Base-by-base conservation (phyloP, 768 basidiomycete genomes). In the Russula abietina region DNA sequence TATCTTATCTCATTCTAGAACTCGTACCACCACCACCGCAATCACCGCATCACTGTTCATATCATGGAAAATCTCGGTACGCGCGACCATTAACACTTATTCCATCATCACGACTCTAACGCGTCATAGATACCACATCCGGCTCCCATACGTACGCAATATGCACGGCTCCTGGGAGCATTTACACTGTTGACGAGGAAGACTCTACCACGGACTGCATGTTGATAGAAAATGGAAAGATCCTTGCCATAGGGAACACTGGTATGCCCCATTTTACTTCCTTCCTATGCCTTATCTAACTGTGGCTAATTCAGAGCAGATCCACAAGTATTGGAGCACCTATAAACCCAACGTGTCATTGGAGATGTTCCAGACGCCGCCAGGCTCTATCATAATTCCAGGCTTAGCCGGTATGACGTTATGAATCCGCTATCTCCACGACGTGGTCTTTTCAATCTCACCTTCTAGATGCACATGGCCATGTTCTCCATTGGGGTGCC, bases 401-500 rank as follows among this genome's bases (percentile, higher is more conserved):
- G 91, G 90, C 22, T 76, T 93, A 19, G 75, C 88, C 71, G 89
- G 89, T 87, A 70, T 41, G 62, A 49, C 33, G 41, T 45, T 49
- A 38, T 46, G 8, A 39, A 0, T 38, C 28, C 30, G n/a, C 41
- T 46, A 38, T 55, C 22, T 19, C 22, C 14, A 10, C 45, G 1
- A 26, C 71, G 46, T 24, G 36, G 48, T 59, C 14, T 33, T 36
- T 54, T 28, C 17, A 49, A 38, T n/a, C 9, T 38, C 3, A 46
- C 30, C 8, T 38, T 10, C 32, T 63, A 88, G 91, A 93, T 72
- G 84, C 90, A 0, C 91, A 93, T 73, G 90, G 86, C 0, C 92
- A 94, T 70, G 74, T 92, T 22, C 70, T 92, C 38, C 77, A 83
- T 33, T 89, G 91, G 66, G 93, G 92, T 1, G 84, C 82, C 65